Conservation (phyloP, 208 protist genomes). For the Phytomonas francai region DNA sequence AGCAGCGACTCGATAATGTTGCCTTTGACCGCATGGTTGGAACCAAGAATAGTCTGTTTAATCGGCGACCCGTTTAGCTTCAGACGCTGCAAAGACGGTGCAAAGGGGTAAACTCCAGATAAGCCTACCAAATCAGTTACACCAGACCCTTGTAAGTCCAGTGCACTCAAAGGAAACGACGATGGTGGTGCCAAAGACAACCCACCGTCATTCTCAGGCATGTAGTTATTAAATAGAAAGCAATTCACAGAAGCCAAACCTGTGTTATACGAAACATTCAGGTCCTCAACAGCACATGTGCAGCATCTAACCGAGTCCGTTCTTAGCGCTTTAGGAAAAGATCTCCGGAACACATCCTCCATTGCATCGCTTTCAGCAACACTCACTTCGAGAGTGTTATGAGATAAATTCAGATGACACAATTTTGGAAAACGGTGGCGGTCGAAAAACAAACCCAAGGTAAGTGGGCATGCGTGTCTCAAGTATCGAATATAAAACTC, state of each 20-base stretch:
- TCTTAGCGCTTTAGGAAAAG: conserved; percentile 1
- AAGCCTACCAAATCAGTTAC: conserved; percentile 29
- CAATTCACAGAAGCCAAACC: conserved; percentile 35
- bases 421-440: conserved; percentile 37
- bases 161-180: conserved; percentile 2
- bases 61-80: conserved; percentile 25
- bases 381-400: conserved; percentile 49
- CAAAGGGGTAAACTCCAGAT: conserved; percentile 13
- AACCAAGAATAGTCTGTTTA: conserved; percentile 14
- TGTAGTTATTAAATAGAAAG: conserved; percentile 25
- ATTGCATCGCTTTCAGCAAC: conserved; percentile 47
- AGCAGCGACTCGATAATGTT: conserved; percentile 15
- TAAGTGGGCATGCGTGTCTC: conserved; percentile 43
- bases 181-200: background rate
- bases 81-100: conserved; percentile 13
- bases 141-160: conserved; percentile 10
- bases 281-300: background rate
- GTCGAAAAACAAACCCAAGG: conserved; percentile 51
- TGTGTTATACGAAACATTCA: conserved; percentile 43
- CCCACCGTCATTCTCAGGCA: background rate
- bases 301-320: conserved; percentile 17
- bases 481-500: conserved; percentile 17
- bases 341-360: conserved; percentile 24
- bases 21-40: conserved; percentile 7
- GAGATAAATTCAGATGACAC: conserved; percentile 41